Evolutionary conservation across 2,329 filamentous ascomycete species (phyloP).

Genomic region (Aspergillus unguis): DNA sequence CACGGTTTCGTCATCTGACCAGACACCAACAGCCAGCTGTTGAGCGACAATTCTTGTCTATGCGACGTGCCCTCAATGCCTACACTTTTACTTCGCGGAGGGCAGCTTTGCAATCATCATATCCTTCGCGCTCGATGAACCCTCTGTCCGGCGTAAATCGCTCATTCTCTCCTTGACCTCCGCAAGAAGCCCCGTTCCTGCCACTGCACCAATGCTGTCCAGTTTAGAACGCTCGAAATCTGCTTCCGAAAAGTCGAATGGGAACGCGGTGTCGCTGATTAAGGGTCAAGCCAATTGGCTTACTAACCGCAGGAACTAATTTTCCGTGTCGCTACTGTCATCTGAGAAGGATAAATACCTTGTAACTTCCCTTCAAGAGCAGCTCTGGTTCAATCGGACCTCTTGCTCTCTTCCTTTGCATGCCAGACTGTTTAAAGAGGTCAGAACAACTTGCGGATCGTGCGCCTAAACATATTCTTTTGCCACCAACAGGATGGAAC

Average conservation of each 20-base stretch:
- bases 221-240: constrained; percentile 25
- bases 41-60: no score
- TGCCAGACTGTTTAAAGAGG: neutral
- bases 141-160: constrained; percentile 29
- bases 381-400: neutral
- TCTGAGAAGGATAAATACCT: no score
- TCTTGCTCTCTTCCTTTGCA: neutral
- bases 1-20: no score
- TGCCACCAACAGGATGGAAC: neutral
- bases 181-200: constrained; percentile 24
- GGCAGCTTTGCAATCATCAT: constrained; percentile 26
- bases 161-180: constrained; percentile 26
- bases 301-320: neutral
- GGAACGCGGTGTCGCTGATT: constrained; percentile 19
- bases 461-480: neutral
- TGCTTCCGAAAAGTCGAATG: constrained; percentile 25
- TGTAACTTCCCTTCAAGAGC: neutral
- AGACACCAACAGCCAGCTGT: no score
- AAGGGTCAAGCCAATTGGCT: no score
- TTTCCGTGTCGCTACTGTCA: neutral
- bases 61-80: no score
- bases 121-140: constrained; percentile 26
- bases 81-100: constrained; percentile 25
- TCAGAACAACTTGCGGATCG: neutral
- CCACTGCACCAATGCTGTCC: constrained; percentile 25